Base-by-base conservation (phyloP, 495 filamentous ascomycete genomes). In the Penicillium pancosmium region DNA sequence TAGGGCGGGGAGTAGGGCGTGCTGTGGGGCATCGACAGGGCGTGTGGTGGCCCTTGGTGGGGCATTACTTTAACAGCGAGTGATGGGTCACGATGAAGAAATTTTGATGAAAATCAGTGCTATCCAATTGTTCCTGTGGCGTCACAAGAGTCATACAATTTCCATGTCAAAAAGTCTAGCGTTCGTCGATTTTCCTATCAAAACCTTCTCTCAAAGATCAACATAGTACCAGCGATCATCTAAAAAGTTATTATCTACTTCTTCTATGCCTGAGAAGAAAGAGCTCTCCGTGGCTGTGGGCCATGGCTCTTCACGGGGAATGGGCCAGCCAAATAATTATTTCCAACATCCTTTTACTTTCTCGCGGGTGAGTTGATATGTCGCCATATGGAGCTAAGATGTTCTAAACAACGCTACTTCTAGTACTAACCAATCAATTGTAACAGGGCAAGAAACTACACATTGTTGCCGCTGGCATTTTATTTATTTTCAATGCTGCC, bases 401-500 rank as follows among this genome's bases (percentile, higher is more conserved):
- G 27, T 31, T 31, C 27, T 31, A 31, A 31, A 1, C 27, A 31
- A 31, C 3, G 6, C 27, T 8, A 31, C 27, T 31, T 1, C 4
- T 1, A 31, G 27, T 31, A 31, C 27, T 27, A 48, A 23, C 21
- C 15, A 48, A 25, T 9, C 12, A 25, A 48, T 48, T 21, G 10
- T 9, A 12, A 48, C n/a, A 48, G 46, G 46, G 46, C 46, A 48
- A 48, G 23, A 48, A 48, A 48, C 46, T 48, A 48, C 46, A 52
- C 50, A 52, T 40, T 54, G 41, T 48, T 25, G 46, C 46, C 21
- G 46, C 46, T 27, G 46, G 46, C 10, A 48, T 48, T 5, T 48
- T 48, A n/a, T 48, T 48, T 48, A 48, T 48, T 13, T 48, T 48
- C 46, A 48, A 48, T 27, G 46, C 46, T 48, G 46, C 46, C 23